Conservation (phyloP, 2,329 filamentous ascomycete species). For the Pyrenophora teres region DNA sequence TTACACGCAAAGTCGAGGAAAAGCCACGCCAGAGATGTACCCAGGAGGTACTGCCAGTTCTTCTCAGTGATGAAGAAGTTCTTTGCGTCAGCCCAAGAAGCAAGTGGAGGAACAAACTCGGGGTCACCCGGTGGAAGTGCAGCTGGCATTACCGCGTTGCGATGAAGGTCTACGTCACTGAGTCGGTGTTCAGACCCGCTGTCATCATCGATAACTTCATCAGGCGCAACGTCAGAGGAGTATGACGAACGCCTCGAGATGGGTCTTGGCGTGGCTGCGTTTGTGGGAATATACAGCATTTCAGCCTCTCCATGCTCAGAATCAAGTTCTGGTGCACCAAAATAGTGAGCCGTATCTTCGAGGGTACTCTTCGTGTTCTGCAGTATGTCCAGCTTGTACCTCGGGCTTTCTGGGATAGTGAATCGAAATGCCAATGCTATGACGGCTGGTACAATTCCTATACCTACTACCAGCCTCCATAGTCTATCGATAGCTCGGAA, state of each 20-base stretch:
- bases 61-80: conserved; percentile 42
- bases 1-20: conserved; percentile 44
- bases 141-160: background rate
- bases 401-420: conserved; percentile 48
- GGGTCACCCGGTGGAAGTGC: conserved; percentile 45
- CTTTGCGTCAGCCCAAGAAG: conserved; percentile 39
- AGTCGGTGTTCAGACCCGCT: conserved; percentile 30
- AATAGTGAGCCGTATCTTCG: conserved; percentile 43
- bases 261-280: conserved; percentile 7
- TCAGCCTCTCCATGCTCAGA: conserved; percentile 40
- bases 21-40: conserved; percentile 44
- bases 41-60: conserved; percentile 46
- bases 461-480: conserved; percentile 49
- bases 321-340: conserved; percentile 31
- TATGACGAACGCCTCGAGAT: conserved; percentile 21
- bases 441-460: conserved; percentile 47
- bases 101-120: conserved; percentile 52
- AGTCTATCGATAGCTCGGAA: conserved; percentile 45
- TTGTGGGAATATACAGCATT: conserved; percentile 15
- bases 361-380: conserved; percentile 40
- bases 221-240: conserved; percentile 34
- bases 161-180: conserved; percentile 14
- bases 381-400: conserved; percentile 49
- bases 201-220: conserved; percentile 32
- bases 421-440: conserved; percentile 42